A percentile compares a stretch with the other conserved stretches of the same genome.
These are phyloP conservation scores for Phytophthora parvispora DNA, from an alignment of 352 stramenopile species.

Conservation along the genomic window DNA sequence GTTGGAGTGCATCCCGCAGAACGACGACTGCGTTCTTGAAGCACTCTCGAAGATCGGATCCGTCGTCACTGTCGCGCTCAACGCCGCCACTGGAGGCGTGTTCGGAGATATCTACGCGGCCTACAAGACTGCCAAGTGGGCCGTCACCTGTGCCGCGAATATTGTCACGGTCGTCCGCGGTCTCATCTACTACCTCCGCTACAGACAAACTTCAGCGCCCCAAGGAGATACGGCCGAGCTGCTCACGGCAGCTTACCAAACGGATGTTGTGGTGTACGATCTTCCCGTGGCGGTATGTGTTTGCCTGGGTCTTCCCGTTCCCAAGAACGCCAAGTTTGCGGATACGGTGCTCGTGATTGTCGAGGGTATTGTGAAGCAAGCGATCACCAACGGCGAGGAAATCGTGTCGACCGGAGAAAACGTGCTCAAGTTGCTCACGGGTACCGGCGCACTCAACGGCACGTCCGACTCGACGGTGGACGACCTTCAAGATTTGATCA, in stretches of 20 bases:
- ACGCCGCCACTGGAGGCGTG: slow-evolving; percentile 36
- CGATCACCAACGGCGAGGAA: slow-evolving; percentile 22
- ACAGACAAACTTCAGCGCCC: slow-evolving; percentile 18
- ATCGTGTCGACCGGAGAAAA: slow-evolving; percentile 29
- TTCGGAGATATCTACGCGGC: slow-evolving; percentile 27
- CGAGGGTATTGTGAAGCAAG: slow-evolving; percentile 30
- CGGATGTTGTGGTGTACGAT: slow-evolving; percentile 59
- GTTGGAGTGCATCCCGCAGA: slow-evolving; percentile 73
- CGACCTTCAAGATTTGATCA: slow-evolving; percentile 29
- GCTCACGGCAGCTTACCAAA: slow-evolving; percentile 24
- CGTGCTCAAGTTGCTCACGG: slow-evolving; percentile 22
- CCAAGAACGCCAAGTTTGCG: slow-evolving; percentile 13
- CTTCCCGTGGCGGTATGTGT: slow-evolving; percentile 56
- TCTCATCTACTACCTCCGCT: slow-evolving; percentile 42
- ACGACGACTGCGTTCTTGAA: slow-evolving; percentile 55
- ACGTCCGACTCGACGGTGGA: slow-evolving; percentile 15
- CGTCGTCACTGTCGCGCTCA: slow-evolving; percentile 40
- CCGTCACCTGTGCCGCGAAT: slow-evolving; percentile 27
- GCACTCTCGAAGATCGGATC: slow-evolving; percentile 37
- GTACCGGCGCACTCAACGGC: slow-evolving; percentile 14
- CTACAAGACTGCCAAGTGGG: slow-evolving; percentile 16
- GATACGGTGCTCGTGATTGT: slow-evolving; percentile 20
- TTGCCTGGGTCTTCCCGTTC: slow-evolving; percentile 50
- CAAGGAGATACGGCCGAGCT: slow-evolving; percentile 24
- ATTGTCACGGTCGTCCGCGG: slow-evolving; percentile 10